These are phyloP conservation scores for Lineolata rhizophorae DNA, from an alignment of 495 filamentous ascomycete genomes.

Conservation along the genomic window DNA sequence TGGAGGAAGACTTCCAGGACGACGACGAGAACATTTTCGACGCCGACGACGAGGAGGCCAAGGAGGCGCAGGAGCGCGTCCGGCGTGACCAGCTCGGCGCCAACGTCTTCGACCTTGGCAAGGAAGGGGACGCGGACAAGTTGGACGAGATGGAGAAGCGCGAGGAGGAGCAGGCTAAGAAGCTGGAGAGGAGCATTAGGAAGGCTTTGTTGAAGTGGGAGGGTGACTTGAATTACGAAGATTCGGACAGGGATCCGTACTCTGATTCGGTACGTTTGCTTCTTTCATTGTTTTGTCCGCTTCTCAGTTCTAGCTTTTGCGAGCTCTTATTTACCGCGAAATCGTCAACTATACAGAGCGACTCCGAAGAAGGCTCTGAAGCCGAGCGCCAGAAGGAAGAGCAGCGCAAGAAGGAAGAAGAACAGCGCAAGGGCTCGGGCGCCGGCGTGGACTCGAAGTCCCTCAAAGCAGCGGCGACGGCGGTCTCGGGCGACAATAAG, in stretches of 20 bases:
- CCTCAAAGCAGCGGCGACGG: slow-evolving; percentile 13
- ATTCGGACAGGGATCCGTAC: slow-evolving; percentile 68
- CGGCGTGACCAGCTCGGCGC: slow-evolving; percentile 74
- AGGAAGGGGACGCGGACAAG: slow-evolving; percentile 25
- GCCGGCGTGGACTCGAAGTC: slow-evolving; percentile 18
- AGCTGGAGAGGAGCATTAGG: slow-evolving; percentile 42
- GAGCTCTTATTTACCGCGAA: slow-evolving; percentile 1
- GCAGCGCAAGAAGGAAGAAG: slow-evolving; percentile 47
- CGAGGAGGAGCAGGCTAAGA: slow-evolving; percentile 44
- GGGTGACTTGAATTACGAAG: slow-evolving; percentile 64
- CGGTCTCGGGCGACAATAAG: background rate
- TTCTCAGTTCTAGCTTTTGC: slow-evolving; percentile 6
- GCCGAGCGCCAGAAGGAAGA: slow-evolving; percentile 28
- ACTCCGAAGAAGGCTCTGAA: slow-evolving; percentile 8
- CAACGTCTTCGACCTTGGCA: slow-evolving; percentile 56
- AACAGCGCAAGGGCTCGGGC: slow-evolving; percentile 22
- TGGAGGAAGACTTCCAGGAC: slow-evolving; percentile 38
- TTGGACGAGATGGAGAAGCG: slow-evolving; percentile 72
- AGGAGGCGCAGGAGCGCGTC: slow-evolving; percentile 65
- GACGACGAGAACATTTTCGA: slow-evolving; percentile 83
- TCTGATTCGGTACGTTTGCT: slow-evolving; percentile 7
- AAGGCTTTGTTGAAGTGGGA: slow-evolving; percentile 69
- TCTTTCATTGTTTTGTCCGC: background rate
- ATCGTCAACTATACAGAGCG: background rate
- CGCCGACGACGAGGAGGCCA: slow-evolving; percentile 63